Evolutionary conservation across 2,329 filamentous ascomycete species (phyloP).

Genomic region (Penicillium aurantiogriseum): DNA sequence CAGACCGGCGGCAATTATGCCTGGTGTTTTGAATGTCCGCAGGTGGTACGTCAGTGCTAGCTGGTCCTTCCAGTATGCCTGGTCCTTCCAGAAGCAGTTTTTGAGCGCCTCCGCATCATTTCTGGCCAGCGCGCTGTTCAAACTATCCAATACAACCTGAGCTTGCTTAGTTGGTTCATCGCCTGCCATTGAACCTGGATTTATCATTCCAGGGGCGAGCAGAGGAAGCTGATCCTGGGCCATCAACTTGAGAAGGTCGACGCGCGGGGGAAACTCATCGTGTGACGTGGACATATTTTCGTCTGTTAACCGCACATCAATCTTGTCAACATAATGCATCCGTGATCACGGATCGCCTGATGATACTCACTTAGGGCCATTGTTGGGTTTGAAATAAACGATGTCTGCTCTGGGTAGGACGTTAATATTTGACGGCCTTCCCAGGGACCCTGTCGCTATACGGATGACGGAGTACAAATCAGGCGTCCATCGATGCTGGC

Average conservation of each 20-base stretch:
- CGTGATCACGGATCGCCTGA: no score
- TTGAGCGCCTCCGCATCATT: no score
- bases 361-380: not conserved
- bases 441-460: no score
- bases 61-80: no score
- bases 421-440: not conserved
- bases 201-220: conserved; percentile 11
- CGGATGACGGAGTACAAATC: no score
- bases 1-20: no score
- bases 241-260: conserved; percentile 27
- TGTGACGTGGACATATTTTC: not conserved
- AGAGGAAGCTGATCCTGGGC: conserved; percentile 27
- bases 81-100: no score
- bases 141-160: no score
- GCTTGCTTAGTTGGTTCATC: conserved; percentile 13
- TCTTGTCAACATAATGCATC: not conserved
- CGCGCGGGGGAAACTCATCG: conserved; percentile 15
- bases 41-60: no score
- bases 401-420: not conserved
- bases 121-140: no score
- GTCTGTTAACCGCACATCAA: not conserved
- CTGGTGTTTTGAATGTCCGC: no score
- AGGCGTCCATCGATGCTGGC: no score
- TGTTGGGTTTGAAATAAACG: not conserved
- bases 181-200: conserved; percentile 10